phyloP scores from a whole-genome alignment of 306 rosid species.

The Styphnolobium japonicum region DNA sequence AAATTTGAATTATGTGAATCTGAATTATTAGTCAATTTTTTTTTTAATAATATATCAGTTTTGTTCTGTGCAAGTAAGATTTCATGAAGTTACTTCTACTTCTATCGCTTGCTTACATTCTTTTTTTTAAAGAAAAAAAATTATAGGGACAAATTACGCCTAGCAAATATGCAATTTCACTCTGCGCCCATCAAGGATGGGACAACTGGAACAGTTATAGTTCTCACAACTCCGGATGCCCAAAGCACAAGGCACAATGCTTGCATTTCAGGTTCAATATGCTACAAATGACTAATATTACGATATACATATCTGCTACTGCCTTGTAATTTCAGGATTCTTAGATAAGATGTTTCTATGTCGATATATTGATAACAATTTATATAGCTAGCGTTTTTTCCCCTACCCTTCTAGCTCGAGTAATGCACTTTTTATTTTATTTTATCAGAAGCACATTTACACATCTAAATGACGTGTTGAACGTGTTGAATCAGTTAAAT shows the following conservation, averaged over 20 bases:
- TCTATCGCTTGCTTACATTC: not conserved
- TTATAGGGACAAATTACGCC: conserved; percentile 64
- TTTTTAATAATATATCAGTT: no score
- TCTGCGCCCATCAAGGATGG: conserved; percentile 77
- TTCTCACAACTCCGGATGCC: conserved; percentile 96
- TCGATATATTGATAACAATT: not conserved
- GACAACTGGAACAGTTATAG: conserved; percentile 94
- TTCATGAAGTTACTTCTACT: not conserved
- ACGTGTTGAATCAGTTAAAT: not conserved
- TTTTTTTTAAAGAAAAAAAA: no score
- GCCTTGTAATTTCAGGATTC: conserved; percentile 1
- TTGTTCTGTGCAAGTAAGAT: not conserved
- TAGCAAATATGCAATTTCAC: conserved; percentile 88
- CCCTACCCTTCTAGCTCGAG: not conserved
- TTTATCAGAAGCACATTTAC: not conserved
- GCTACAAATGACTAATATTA: conserved; percentile 1
- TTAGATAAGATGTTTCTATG: conserved; percentile 4
- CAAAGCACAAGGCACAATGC: conserved; percentile 98
- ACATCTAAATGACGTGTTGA: not conserved
- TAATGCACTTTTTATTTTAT: not conserved
- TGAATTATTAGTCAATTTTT: no score
- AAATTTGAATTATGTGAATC: no score
- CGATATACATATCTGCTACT: not conserved
- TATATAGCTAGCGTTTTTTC: not conserved
- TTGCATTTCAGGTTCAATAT: conserved; percentile 81